These are phyloP conservation scores for Oryza glaberrima DNA, from an alignment of 176 grass and related monocot genomes.

Conservation along the genomic window DNA sequence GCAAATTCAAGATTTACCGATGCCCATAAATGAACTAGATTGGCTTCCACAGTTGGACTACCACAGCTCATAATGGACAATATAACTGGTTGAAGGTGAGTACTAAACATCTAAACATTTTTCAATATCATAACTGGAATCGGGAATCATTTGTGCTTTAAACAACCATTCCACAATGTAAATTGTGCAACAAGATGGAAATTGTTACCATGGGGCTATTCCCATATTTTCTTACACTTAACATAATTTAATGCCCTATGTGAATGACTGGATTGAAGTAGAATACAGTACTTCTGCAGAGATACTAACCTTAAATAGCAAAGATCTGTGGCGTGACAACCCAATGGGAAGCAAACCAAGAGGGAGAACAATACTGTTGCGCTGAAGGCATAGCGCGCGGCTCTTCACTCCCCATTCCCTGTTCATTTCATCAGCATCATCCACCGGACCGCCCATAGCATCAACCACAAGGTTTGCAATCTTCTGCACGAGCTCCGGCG, in stretches of 20 bases:
- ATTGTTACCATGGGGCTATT: constrained; percentile 14
- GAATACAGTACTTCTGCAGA: neutral
- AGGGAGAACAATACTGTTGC: constrained; percentile 72
- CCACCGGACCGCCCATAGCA: constrained; percentile 81
- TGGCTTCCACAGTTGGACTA: constrained; percentile 2
- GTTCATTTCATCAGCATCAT: constrained; percentile 70
- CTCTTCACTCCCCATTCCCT: constrained; percentile 63
- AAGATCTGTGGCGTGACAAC: constrained; percentile 80
- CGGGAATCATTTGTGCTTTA: neutral
- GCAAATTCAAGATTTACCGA: neutral
- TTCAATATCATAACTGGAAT: neutral
- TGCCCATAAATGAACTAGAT: neutral
- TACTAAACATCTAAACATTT: constrained; percentile 17
- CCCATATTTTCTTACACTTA: neutral
- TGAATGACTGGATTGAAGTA: constrained; percentile 6
- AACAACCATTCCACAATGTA: neutral
- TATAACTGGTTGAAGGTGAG: neutral
- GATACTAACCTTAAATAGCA: constrained; percentile 92
- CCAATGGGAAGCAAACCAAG: constrained; percentile 78
- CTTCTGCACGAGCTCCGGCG: constrained; percentile 63
- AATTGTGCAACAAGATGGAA: constrained; percentile 1
- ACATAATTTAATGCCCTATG: constrained; percentile 1
- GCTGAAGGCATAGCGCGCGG: constrained; percentile 43
- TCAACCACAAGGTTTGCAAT: constrained; percentile 75
- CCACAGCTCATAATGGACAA: constrained; percentile 1